These are phyloP conservation scores for Auxenochlorella pyrenoidosa DNA, from an alignment of 139 green algal species.

Conservation along the genomic window DNA sequence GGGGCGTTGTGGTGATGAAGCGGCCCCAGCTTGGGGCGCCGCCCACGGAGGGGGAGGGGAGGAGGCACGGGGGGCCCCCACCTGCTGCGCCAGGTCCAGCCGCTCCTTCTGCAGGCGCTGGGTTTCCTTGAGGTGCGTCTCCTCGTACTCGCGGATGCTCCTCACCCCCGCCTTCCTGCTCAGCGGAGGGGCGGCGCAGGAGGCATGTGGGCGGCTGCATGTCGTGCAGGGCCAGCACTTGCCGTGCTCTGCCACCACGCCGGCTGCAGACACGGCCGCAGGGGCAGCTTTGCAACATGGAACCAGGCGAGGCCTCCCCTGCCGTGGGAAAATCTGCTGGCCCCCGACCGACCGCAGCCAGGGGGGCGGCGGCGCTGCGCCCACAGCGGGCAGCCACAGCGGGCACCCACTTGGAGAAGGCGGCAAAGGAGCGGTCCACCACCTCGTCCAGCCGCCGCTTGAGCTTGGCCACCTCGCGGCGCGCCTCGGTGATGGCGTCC, in stretches of 20 bases:
- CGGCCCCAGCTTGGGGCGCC: no score
- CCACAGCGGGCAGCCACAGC: neutral
- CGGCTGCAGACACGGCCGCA: no score
- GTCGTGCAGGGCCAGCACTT: no score
- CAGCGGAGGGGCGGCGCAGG: neutral
- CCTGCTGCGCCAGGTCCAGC: constrained; percentile 39
- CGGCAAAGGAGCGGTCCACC: constrained; percentile 71
- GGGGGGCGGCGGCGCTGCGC: no score
- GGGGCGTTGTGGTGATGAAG: no score
- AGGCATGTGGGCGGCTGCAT: no score
- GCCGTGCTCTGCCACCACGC: no score
- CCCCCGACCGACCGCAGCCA: no score
- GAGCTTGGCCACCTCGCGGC: constrained; percentile 48
- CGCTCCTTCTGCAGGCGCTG: constrained; percentile 43
- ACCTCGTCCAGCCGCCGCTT: constrained; percentile 69
- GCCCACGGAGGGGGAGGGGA: no score
- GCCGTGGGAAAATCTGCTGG: no score
- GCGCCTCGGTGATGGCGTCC: constrained; percentile 49
- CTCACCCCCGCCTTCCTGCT: constrained; percentile 74
- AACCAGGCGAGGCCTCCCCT: no score
- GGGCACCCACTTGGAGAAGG: constrained; percentile 65
- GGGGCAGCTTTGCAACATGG: no score
- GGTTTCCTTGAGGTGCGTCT: constrained; percentile 70
- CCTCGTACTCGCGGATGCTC: constrained; percentile 91
- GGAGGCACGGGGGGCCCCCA: constrained; percentile 4